Base-by-base conservation (phyloP, 768 basidiomycete species). In the Boletus barrowsii region DNA sequence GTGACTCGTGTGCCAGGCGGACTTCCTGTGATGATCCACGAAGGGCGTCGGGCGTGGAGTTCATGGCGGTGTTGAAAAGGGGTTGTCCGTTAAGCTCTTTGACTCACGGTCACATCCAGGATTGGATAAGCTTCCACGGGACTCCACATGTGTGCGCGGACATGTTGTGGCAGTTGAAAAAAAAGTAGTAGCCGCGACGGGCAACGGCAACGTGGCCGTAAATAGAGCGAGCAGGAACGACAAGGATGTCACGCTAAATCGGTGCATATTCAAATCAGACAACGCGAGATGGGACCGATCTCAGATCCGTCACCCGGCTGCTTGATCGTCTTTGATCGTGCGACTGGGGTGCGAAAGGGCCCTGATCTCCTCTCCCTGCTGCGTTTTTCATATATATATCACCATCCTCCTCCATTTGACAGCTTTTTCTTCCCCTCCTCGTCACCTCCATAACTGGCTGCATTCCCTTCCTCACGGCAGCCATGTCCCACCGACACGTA, bases 321-420 rank as follows among this genome's bases (percentile, higher is more conserved):
- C 75, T 62, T 80, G 81, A 82, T 81, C 80, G 80, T 78, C 81
- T 80, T 65, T 81, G 81, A 82, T 80, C 80, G 79, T 79, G 81
- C 76, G 79, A 81, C 68, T 66, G 76, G 76, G 76, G 68, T 63
- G 67, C 66, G 68, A 65, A 66, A 14, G 65, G 63, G 62, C 74
- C 73, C 70, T 75, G 73, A 73, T 76, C 72, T 72, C 72, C 68
- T 63, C 73, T 68, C 61, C 65, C 72, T 53, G 62, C 73, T 65
- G 67, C 62, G 45, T 67, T 66, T 66, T 70, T 72, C 71, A 75
- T 81, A 80, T 84, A 83, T 81, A 82, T 81, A 82, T 77, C 75
- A 72, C 73, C 67, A 72, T 72, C 64, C 76, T 69, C 66, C 64
- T 66, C 60, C 62, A 53, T 60, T 66, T 73, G 71, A 70, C 73